Evolutionary conservation across 495 filamentous ascomycete species (phyloP).

Genomic region (Podospora pseudoanserina): DNA sequence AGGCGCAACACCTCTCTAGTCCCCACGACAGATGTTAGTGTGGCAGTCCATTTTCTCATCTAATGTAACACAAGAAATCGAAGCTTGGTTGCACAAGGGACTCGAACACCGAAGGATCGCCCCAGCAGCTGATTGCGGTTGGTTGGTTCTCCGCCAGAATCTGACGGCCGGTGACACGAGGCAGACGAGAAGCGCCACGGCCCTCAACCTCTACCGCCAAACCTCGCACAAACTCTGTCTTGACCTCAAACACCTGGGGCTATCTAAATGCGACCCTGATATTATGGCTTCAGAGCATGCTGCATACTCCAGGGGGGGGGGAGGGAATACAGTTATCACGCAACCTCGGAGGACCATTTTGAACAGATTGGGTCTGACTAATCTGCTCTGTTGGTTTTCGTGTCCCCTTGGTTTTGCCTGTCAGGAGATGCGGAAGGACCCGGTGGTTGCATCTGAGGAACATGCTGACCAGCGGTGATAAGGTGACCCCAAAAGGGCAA

Average conservation of each 20-base stretch:
- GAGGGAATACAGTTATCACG: neutral
- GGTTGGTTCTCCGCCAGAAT: neutral
- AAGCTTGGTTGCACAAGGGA: neutral
- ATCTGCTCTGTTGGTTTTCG: neutral
- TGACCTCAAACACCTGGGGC: neutral
- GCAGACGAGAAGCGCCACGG: neutral
- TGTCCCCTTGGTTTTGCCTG: neutral
- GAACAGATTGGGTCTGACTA: neutral
- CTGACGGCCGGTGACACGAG: neutral
- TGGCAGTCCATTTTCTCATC: neutral
- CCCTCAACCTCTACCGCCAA: neutral
- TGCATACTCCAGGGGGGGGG: neutral
- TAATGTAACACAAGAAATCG: neutral
- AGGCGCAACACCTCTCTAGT: neutral
- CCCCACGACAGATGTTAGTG: neutral
- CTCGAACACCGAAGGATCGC: neutral
- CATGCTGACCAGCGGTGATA: neutral
- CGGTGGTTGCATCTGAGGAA: neutral
- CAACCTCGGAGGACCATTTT: neutral
- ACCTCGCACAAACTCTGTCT: neutral
- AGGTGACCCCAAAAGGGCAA: neutral
- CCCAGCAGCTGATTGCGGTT: neutral
- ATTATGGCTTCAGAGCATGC: neutral
- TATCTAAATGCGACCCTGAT: neutral
- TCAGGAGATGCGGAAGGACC: neutral